Evolutionary conservation across 352 stramenopile genomes (phyloP), one percentile per base, ranked within the genome.

Genomic region (Phytopythium montanum): DNA sequence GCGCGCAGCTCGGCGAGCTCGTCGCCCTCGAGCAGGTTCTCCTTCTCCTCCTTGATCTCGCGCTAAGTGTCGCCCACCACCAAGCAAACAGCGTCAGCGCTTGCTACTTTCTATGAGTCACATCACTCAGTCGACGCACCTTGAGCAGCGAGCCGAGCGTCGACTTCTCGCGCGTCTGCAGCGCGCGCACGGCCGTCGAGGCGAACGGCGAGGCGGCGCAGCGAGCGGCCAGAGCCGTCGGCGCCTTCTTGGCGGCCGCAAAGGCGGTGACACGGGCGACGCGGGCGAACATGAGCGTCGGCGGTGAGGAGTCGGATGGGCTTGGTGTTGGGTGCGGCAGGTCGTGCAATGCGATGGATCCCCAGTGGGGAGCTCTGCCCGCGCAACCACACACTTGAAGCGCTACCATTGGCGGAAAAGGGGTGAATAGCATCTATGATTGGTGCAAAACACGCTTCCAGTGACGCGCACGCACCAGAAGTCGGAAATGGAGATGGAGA

Each of bases 41-140:
- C 82, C 73, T 92, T 94, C 65, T 92, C 82, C 59, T 94, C 82
- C 25, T 78, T 66, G 28, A 92, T 70, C 69, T 94, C 85, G 25
- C 85, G 85, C 79, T 89, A 49, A 7, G 12, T 28, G 26, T 46
- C 39, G 19, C 16, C n/a, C n/a, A n/a, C n/a, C 39, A 46, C 6
- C 4, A 46, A 49, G 42, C 0, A 19, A 9, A 29, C 2, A 8
- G n/a, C 41, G 18, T 46, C 10, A 50, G 44, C 29, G n/a, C n/a
- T n/a, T n/a, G n/a, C n/a, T n/a, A n/a, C n/a, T n/a, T n/a, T n/a
- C n/a, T n/a, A n/a, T n/a, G n/a, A n/a, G n/a, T n/a, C n/a, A n/a
- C n/a, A n/a, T n/a, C n/a, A n/a, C n/a, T n/a, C n/a, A n/a, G n/a
- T n/a, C n/a, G n/a, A 6, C 49, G 16, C 44, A 77, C 69, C 68